These are phyloP conservation scores for Sarcomyxa edulis DNA, from an alignment of 768 basidiomycete genomes.

Conservation along the genomic window DNA sequence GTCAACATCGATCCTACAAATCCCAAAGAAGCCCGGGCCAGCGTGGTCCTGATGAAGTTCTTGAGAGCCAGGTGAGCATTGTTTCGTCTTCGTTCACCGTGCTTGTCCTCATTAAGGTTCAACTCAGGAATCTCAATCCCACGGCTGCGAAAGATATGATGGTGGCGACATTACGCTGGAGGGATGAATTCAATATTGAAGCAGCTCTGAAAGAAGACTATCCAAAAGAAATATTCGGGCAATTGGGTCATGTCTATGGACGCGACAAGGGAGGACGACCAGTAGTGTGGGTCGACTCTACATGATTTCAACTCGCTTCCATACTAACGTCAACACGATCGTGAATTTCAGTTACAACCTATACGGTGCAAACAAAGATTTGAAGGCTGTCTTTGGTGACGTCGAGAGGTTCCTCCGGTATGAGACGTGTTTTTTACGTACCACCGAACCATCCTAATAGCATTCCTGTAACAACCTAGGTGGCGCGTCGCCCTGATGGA, in stretches of 20 bases:
- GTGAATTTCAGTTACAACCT: conserved; percentile 62
- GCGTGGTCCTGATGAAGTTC: conserved; percentile 80
- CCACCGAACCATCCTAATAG: conserved; percentile 11
- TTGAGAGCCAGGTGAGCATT: conserved; percentile 60
- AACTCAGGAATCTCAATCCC: conserved; percentile 49
- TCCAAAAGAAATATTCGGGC: conserved; percentile 57
- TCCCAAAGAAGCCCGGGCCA: conserved; percentile 57
- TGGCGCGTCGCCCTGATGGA: conserved; percentile 84
- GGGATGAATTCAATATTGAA: conserved; percentile 59
- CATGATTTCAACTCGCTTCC: not conserved
- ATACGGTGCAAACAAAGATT: conserved; percentile 65
- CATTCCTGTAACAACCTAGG: conserved; percentile 28
- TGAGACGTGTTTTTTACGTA: conserved; percentile 5
- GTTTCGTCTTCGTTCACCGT: not conserved
- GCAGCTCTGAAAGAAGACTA: conserved; percentile 55
- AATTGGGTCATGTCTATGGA: conserved; percentile 60
- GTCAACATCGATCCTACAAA: conserved; percentile 56
- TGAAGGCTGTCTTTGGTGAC: conserved; percentile 72
- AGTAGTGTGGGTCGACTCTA: conserved; percentile 46
- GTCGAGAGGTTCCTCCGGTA: conserved; percentile 72
- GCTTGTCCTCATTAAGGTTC: too few species aligned
- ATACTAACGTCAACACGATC: not conserved
- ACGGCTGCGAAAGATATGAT: conserved; percentile 60
- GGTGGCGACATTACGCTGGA: conserved; percentile 65
- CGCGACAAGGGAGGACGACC: conserved; percentile 69